A percentile compares a stretch with the other conserved stretches of the same genome.
phyloP scores from a whole-genome alignment of 176 grass and related monocot genomes.

The Oryza glaberrima region DNA sequence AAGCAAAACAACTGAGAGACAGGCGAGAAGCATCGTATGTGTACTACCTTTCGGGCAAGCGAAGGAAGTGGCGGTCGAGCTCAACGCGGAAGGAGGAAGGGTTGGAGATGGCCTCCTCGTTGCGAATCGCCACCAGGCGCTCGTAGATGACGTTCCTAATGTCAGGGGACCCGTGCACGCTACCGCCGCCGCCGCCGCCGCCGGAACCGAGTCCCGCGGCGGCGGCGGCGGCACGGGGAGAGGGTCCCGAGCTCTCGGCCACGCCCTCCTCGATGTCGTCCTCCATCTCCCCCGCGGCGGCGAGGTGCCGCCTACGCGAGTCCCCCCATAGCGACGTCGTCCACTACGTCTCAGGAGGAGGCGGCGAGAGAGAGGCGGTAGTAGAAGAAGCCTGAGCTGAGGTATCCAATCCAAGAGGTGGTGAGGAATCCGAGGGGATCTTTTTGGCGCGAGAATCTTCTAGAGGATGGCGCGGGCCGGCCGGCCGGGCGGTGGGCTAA shows the following conservation, averaged over 20 bases:
- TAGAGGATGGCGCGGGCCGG: constrained; percentile 5
- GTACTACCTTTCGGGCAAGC: constrained; percentile 61
- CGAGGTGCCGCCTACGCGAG: constrained; percentile 42
- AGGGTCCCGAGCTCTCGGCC: constrained; percentile 63
- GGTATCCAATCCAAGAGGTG: neutral
- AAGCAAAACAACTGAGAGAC: neutral
- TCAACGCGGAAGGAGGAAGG: constrained; percentile 44
- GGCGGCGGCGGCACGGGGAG: constrained; percentile 11
- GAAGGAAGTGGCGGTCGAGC: constrained; percentile 60
- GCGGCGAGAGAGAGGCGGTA: neutral
- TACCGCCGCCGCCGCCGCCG: constrained; percentile 13
- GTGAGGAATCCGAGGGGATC: constrained; percentile 42
- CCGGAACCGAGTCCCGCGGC: neutral
- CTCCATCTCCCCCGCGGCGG: constrained; percentile 19
- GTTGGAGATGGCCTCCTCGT: constrained; percentile 54
- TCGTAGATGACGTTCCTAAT: constrained; percentile 62
- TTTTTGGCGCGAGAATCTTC: constrained; percentile 56
- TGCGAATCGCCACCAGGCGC: constrained; percentile 49
- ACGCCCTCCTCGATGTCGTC: constrained; percentile 59
- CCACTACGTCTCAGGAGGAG: neutral
- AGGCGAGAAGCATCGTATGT: neutral
- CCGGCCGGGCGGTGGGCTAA: neutral
- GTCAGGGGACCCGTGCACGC: constrained; percentile 9
- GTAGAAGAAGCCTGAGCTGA: neutral
- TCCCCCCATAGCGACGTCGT: neutral